phyloP scores from a whole-genome alignment of 305 asterid genomes.

The Rubia tinctorum region DNA sequence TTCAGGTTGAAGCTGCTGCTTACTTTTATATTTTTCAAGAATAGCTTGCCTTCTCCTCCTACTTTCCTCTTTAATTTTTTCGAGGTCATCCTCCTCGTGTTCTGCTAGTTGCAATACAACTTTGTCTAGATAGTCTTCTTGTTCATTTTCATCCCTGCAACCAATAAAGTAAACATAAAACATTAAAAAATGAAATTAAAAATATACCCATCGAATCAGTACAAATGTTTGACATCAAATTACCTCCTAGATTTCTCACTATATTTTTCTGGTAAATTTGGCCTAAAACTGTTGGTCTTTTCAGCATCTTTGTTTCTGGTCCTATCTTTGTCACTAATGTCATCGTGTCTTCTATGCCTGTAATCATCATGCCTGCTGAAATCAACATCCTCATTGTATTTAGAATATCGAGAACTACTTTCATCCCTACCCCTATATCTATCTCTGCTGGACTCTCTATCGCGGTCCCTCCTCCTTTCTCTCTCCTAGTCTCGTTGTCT shows the following conservation, averaged over 20 bases:
- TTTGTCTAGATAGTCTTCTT: conserved; percentile 79
- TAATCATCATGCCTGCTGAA: conserved; percentile 39
- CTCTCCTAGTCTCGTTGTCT: not conserved
- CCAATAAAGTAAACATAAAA: conserved; percentile 18
- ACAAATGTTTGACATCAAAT: conserved; percentile 1
- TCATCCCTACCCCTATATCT: conserved; percentile 54
- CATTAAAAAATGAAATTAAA: conserved; percentile 10
- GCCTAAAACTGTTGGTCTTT: conserved; percentile 28
- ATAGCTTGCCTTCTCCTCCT: conserved; percentile 89
- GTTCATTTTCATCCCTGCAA: conserved; percentile 64
- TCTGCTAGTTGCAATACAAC: conserved; percentile 71
- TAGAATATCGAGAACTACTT: conserved; percentile 38
- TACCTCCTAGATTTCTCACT: conserved; percentile 52
- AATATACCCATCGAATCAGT: not conserved
- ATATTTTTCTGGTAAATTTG: conserved; percentile 29
- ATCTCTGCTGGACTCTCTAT: conserved; percentile 29
- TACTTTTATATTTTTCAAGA: conserved; percentile 73
- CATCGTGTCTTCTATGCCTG: conserved; percentile 54
- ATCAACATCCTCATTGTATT: conserved; percentile 44
- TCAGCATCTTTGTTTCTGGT: conserved; percentile 32
- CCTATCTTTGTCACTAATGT: conserved; percentile 40
- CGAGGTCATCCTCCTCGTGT: conserved; percentile 89
- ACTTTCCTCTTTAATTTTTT: conserved; percentile 95
- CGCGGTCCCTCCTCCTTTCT: not conserved
- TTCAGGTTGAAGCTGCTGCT: conserved; percentile 33